Evolutionary conservation across 192 early-diverging fungal genomes (phyloP).

Genomic region (Umbelopsis isabellina): DNA sequence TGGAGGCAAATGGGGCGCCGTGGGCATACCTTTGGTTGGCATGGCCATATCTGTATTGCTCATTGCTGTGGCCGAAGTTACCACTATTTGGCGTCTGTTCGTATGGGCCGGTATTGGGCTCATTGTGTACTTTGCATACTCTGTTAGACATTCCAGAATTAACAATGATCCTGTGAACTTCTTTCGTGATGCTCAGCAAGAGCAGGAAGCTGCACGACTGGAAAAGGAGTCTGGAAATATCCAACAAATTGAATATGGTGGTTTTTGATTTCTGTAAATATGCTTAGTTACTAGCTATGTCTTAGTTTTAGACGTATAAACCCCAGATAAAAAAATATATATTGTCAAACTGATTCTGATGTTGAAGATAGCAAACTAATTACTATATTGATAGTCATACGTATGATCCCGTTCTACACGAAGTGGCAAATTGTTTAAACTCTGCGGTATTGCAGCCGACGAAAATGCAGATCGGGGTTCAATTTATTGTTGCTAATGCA

Average conservation of each 20-base stretch:
- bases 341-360: no score
- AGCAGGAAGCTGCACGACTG: constrained; percentile 1
- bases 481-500: no score
- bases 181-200: constrained; percentile 26
- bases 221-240: background rate
- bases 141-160: constrained; percentile 65
- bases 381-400: no score
- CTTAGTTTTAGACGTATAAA: no score
- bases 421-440: no score
- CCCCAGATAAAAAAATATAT: no score
- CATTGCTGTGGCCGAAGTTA: constrained; percentile 63
- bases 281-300: no score
- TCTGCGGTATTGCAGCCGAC: no score
- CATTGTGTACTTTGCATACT: constrained; percentile 75
- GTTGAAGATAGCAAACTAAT: no score
- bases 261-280: background rate
- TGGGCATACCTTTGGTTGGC: constrained; percentile 68
- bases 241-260: background rate
- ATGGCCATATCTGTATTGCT: constrained; percentile 63
- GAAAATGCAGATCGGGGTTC: no score
- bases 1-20: constrained; percentile 42
- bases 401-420: no score
- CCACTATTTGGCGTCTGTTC: constrained; percentile 73
- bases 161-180: constrained; percentile 43
- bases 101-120: constrained; percentile 80